Evolutionary conservation across 1,284 basidiomycete species (phyloP), one percentile per base, ranked within the genome.

Genomic region (Leccinum laetum): DNA sequence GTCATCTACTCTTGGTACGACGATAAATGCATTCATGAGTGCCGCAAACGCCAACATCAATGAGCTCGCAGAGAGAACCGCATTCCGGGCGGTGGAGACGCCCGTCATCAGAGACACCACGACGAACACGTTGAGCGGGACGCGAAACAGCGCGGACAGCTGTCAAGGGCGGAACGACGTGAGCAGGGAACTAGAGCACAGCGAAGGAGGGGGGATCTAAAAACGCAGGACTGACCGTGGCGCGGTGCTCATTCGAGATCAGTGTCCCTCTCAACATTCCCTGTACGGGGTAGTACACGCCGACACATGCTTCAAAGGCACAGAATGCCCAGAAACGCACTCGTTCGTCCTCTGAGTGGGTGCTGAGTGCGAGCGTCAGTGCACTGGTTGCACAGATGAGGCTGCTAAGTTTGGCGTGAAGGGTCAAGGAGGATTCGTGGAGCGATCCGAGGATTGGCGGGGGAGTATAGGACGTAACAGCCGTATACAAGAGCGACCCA

Each of bases 241-340:
- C 90, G 16, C 90, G 83, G 69, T 90, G 85, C 71, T 91, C 89
- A 68, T 92, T 86, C 1, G 87, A 81, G n/a, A 92, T 86, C 62
- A 92, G 76, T 1, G 82, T 81, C 39, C 89, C 88, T 44, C 88
- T 82, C 21, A 92, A 77, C 82, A 90, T 91, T n/a, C 90, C 91
- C 67, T 91, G 88, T 37, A 90, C 84, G 11, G 91, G 90, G 71
- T 91, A 92, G 71, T 92, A 91, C 84, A 91, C 85, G 49, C 91
- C 91, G 5, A 91, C 90, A 70, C 88, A 91, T 9, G 84, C 87
- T 73, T 92, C 90, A 68, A 91, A 92, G 7, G 82, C 76, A 70
- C 90, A 91, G 71, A 92, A 92, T 13, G 87, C 85, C 84, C 84
- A 90, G 72, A 92, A 92, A 4, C 89, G 82, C 32, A 81, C 65